A percentile compares a stretch with the other conserved stretches of the same genome.
Evolutionary conservation across 1,139 yeast genomes (phyloP).

Genomic region (Pichia cactophila): DNA sequence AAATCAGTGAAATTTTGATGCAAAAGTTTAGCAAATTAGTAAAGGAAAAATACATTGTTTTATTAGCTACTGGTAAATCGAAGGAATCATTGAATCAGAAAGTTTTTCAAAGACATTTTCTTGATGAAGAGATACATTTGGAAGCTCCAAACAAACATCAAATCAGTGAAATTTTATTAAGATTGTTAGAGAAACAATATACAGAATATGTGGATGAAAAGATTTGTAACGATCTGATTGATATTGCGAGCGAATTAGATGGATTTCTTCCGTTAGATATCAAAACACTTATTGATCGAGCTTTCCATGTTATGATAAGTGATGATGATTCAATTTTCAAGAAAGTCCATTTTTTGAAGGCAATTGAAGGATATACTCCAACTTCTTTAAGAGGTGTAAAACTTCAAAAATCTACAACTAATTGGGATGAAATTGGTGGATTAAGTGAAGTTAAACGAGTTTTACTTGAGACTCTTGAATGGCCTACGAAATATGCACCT

Average conservation of each 20-base stretch:
- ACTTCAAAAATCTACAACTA: constrained; percentile 64
- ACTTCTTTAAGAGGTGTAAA: constrained; percentile 82
- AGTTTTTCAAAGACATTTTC: constrained; percentile 59
- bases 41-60: constrained; percentile 39
- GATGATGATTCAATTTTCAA: constrained; percentile 20
- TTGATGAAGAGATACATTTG: constrained; percentile 56
- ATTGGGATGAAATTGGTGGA: constrained; percentile 91
- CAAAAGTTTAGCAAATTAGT: constrained; percentile 34
- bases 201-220: constrained; percentile 34
- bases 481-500: constrained; percentile 97
- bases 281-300: constrained; percentile 63
- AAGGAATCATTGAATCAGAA: constrained; percentile 59
- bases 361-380: constrained; percentile 66
- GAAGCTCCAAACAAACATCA: constrained; percentile 65
- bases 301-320: constrained; percentile 59
- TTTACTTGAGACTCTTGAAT: constrained; percentile 80
- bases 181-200: constrained; percentile 32
- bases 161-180: constrained; percentile 44
- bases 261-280: constrained; percentile 86
- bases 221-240: constrained; percentile 35
- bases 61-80: constrained; percentile 53
- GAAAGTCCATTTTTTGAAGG: constrained; percentile 40
- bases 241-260: constrained; percentile 73
- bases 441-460: constrained; percentile 66
- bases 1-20: constrained; percentile 42